These are phyloP conservation scores for Monosporozyma yasuniensis DNA, from an alignment of 805 yeast species.

Conservation along the genomic window DNA sequence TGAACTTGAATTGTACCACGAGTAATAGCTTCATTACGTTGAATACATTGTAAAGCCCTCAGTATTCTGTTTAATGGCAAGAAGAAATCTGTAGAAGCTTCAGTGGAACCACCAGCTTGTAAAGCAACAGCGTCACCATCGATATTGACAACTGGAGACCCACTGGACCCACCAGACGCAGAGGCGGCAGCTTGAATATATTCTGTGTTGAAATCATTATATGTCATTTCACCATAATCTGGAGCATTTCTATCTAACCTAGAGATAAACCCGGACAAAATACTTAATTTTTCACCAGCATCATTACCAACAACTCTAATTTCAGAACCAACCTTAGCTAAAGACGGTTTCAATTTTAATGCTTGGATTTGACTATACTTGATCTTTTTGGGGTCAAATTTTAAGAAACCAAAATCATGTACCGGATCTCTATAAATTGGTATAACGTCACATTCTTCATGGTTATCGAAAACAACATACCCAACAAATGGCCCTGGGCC, in stretches of 20 bases:
- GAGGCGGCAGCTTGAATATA: constrained; percentile 94
- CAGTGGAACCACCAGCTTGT: constrained; percentile 90
- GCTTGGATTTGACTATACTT: constrained; percentile 67
- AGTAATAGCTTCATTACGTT: constrained; percentile 48
- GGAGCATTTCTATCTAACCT: constrained; percentile 92
- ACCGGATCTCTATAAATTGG: constrained; percentile 91
- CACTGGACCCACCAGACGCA: constrained; percentile 93
- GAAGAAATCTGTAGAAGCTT: constrained; percentile 89
- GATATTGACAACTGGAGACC: constrained; percentile 90
- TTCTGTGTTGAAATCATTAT: constrained; percentile 89
- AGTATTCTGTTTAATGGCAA: constrained; percentile 75
- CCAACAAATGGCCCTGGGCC: constrained; percentile 94
- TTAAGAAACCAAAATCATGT: constrained; percentile 86
- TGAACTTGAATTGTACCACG: constrained; percentile 91
- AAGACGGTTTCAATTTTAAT: constrained; percentile 63
- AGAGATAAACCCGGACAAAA: constrained; percentile 68
- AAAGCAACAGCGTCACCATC: constrained; percentile 83
- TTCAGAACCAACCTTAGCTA: constrained; percentile 86
- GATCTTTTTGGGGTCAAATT: constrained; percentile 61
- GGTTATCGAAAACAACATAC: constrained; percentile 86
- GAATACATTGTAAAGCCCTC: constrained; percentile 73
- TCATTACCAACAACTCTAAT: constrained; percentile 94
- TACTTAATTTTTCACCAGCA: constrained; percentile 88
- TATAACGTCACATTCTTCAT: constrained; percentile 80
- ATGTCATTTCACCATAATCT: constrained; percentile 78